Conservation (phyloP, 1,139 yeast species). For the Pichia sp. region DNA sequence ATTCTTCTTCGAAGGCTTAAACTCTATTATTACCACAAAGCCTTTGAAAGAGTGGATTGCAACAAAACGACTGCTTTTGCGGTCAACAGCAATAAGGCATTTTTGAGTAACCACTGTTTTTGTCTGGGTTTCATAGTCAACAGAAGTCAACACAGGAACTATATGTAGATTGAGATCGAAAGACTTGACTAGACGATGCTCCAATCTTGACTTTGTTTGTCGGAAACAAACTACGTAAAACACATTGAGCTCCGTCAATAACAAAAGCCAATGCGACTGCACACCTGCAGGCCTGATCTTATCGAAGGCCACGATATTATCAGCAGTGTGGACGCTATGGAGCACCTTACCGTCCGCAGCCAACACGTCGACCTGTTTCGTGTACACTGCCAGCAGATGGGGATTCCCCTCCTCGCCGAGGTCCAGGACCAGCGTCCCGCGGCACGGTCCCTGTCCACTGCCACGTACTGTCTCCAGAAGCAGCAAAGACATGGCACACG, state of each 20-base stretch:
- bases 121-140: not conserved
- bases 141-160: not conserved
- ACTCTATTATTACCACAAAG: slow-evolving; percentile 5
- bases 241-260: slow-evolving; percentile 9
- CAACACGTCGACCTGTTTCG: not conserved
- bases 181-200: slow-evolving; percentile 2
- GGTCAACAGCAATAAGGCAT: slow-evolving; percentile 8
- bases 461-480: not conserved
- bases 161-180: not conserved
- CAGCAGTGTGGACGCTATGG: slow-evolving; percentile 1
- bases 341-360: not conserved
- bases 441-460: slow-evolving; percentile 1
- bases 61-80: slow-evolving; percentile 1
- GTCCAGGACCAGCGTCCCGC: not conserved
- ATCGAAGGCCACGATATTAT: slow-evolving; percentile 6
- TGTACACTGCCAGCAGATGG: not conserved
- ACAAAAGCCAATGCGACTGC: slow-evolving; percentile 5
- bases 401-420: not conserved
- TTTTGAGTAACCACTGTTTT: slow-evolving; percentile 2
- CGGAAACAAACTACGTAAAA: slow-evolving; percentile 4
- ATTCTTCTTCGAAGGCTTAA: slow-evolving; percentile 7
- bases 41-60: slow-evolving; percentile 3
- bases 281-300: slow-evolving; percentile 4
- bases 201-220: not conserved
- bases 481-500: not conserved